Conservation (phyloP, 83 land plant genomes). For the Diphasiastrum complanatum region DNA sequence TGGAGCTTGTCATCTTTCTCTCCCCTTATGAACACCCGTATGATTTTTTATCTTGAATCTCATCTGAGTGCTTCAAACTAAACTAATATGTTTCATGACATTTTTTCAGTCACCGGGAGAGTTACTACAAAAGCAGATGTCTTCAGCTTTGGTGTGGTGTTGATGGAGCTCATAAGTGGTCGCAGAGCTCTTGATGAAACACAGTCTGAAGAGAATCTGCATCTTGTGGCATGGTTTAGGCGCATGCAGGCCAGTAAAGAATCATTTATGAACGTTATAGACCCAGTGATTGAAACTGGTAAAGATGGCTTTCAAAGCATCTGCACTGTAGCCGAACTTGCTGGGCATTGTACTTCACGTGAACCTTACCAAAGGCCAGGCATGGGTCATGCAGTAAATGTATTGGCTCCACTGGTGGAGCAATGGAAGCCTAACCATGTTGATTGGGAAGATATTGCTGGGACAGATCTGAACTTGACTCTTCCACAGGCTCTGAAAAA, state of each 20-base stretch:
- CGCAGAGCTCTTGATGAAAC: background rate
- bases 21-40: too few relatives aligned
- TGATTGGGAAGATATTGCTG: background rate
- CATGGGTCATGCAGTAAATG: background rate
- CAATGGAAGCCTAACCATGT: background rate
- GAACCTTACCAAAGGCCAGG: conserved; percentile 1
- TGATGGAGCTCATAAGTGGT: background rate
- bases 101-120: conserved; percentile 5
- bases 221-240: background rate
- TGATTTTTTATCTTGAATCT: too few relatives aligned
- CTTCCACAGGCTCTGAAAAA: background rate
- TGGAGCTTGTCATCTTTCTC: too few relatives aligned
- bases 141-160: conserved; percentile 5
- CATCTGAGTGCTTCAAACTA: too few relatives aligned
- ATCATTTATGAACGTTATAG: background rate
- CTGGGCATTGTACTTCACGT: background rate
- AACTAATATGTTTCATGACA: too few relatives aligned
- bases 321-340: conserved; percentile 1
- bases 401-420: background rate
- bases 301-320: background rate
- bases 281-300: background rate
- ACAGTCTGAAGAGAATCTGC: background rate
- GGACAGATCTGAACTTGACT: background rate
- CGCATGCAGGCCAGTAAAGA: background rate
- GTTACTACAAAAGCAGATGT: background rate